Base-by-base conservation (phyloP, 1,284 basidiomycete genomes). In the Coniferiporia sulphurascens region DNA sequence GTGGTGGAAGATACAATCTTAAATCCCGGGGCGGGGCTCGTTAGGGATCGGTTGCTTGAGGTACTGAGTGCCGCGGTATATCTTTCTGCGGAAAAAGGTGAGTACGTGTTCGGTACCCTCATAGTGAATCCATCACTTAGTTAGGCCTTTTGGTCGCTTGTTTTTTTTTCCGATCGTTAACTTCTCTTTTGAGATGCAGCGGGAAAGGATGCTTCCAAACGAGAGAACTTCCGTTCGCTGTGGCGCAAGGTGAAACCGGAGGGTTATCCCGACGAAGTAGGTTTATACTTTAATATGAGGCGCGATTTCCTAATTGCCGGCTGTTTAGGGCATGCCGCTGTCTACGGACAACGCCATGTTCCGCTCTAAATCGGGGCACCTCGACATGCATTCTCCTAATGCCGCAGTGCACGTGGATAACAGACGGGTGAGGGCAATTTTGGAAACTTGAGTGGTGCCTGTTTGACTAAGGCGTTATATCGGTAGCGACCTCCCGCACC, bases 1-100 rank as follows among this genome's bases (percentile, higher is more conserved):
- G 84, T 79, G 0, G 72, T 92, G 7, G 88, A 90, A 63, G 87
- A 90, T 27, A 76, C 87, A 13, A 71, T 91, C 2, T 75, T 73
- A 3, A 81, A 79, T 0, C 67, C 81, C 1, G 76, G 80, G 27
- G 89, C 87, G 1, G 87, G 87, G 5, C 87, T 90, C 1, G 87
- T 91, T 0, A 77, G 82, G 45, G 89, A 90, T 67, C 78, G 87
- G 3, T 68, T 91, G 44, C 69, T 90, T 57, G 84, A 88, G 61
- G 85, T 90, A 0, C 74, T 91, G 2, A 87, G 82, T 4, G 87
- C 86, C 6, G 89, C 88, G 1, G 84, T 86, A 0, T 89, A 78
- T 67, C 81, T 83, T 10, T 83, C 79, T 63, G 76, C 79, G 46
- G 66, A 71, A 46, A 76, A 55, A 49, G 50, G 82, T 82, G 63